A percentile compares a stretch with the other conserved stretches of the same genome.
phyloP scores from a whole-genome alignment of 2,329 filamentous ascomycete genomes.

The Lecanicillium sp. region DNA sequence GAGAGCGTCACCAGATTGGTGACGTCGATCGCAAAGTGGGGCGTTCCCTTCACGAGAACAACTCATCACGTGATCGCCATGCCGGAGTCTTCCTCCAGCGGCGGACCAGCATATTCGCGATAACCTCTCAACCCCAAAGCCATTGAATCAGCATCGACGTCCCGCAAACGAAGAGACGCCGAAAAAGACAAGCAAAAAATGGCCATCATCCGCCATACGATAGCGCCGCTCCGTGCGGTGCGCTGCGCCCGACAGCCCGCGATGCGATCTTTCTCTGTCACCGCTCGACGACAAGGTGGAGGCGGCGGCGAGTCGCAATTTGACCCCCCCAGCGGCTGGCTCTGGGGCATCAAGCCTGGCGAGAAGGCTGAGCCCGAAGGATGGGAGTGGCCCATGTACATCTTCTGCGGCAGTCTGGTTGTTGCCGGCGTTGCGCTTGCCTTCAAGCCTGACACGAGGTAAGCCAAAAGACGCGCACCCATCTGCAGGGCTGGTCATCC shows the following conservation, averaged over 20 bases:
- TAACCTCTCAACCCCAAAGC: constrained; percentile 9
- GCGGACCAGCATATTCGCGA: too few relatives aligned
- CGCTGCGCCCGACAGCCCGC: constrained; percentile 28
- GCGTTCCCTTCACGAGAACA: too few relatives aligned
- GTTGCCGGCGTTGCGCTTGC: constrained; percentile 75
- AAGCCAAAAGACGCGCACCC: constrained; percentile 36
- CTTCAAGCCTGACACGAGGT: constrained; percentile 99
- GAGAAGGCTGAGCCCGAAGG: constrained; percentile 95
- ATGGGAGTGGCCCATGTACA: constrained; percentile 84
- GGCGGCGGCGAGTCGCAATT: constrained; percentile 63
- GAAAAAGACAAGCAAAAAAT: constrained; percentile 16
- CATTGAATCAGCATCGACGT: constrained; percentile 22
- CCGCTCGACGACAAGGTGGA: constrained; percentile 31
- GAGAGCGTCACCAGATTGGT: too few relatives aligned
- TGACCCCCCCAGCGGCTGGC: constrained; percentile 84
- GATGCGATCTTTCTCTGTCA: constrained; percentile 35
- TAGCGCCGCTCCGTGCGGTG: constrained; percentile 27
- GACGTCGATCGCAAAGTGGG: too few relatives aligned
- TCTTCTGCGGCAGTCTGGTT: constrained; percentile 72
- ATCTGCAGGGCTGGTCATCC: neutral
- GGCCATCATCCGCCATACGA: constrained; percentile 28
- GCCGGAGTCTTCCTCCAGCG: too few relatives aligned
- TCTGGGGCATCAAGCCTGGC: constrained; percentile 88
- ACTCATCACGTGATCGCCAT: too few relatives aligned
- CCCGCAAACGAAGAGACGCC: constrained; percentile 11